These are phyloP conservation scores for Stephanodiscus minutulus DNA, from an alignment of 108 stramenopile genomes.

Conservation along the genomic window DNA sequence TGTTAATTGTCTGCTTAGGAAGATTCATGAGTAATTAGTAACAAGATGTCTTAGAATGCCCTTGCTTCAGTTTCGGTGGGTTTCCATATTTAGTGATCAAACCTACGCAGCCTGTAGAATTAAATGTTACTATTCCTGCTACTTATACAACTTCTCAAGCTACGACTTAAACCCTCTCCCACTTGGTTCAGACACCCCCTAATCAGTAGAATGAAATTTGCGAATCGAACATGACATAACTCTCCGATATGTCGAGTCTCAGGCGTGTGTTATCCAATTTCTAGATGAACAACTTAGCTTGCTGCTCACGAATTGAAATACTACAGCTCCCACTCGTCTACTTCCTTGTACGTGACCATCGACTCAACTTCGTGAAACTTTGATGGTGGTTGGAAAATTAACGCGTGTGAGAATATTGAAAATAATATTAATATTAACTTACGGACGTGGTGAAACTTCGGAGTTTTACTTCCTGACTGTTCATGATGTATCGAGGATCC, in stretches of 20 bases:
- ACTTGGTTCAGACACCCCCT: too few relatives aligned
- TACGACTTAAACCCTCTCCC: too few relatives aligned
- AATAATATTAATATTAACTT: constrained; percentile 17
- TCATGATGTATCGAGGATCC: constrained; percentile 95
- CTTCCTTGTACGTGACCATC: constrained; percentile 90
- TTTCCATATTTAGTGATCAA: too few relatives aligned
- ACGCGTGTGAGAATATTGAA: not conserved
- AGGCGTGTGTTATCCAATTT: not conserved
- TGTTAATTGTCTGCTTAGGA: too few relatives aligned
- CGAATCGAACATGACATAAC: too few relatives aligned
- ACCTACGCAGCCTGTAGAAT: too few relatives aligned
- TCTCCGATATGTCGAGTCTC: not conserved
- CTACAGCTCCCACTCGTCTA: constrained; percentile 89
- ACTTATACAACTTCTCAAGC: too few relatives aligned
- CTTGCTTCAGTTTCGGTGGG: constrained; percentile 8
- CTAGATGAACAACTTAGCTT: not conserved
- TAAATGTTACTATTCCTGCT: too few relatives aligned
- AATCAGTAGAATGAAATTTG: not conserved
- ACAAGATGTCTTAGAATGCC: not conserved
- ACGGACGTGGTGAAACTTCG: constrained; percentile 94
- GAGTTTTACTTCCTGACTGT: constrained; percentile 92
- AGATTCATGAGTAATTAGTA: not conserved
- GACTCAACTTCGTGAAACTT: constrained; percentile 90
- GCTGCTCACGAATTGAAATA: not conserved
- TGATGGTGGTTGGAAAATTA: not conserved